These are phyloP conservation scores for Fraxinus albicans DNA, from an alignment of 305 asterid genomes.

Conservation along the genomic window DNA sequence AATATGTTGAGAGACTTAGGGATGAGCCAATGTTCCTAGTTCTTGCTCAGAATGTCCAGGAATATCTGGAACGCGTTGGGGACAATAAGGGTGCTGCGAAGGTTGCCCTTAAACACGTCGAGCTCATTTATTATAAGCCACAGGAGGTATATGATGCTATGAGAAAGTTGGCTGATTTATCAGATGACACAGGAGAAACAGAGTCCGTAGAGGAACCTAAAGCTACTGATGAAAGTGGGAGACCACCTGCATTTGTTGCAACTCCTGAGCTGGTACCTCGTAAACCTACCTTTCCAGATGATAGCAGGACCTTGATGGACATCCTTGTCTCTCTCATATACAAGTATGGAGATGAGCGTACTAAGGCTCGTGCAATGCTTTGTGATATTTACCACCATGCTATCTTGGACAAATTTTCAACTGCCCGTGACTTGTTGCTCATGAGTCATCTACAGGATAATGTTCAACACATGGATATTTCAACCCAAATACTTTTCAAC, in stretches of 20 bases:
- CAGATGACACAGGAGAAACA: constrained; percentile 39
- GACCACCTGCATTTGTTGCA: constrained; percentile 60
- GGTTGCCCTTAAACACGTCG: constrained; percentile 90
- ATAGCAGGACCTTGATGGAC: constrained; percentile 73
- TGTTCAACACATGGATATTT: constrained; percentile 95
- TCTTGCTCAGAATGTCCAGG: constrained; percentile 90
- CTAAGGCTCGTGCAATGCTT: constrained; percentile 99
- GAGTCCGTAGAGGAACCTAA: constrained; percentile 61
- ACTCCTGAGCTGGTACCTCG: constrained; percentile 77
- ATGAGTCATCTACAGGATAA: constrained; percentile 98
- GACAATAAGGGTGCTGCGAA: constrained; percentile 82
- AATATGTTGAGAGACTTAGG: constrained; percentile 84
- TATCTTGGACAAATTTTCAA: constrained; percentile 70
- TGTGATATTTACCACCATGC: constrained; percentile 96
- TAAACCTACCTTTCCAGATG: constrained; percentile 75
- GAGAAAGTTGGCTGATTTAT: constrained; percentile 77
- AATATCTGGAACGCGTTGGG: constrained; percentile 61
- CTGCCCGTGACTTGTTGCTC: constrained; percentile 80
- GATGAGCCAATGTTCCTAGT: constrained; percentile 80
- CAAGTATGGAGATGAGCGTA: constrained; percentile 75
- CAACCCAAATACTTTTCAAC: constrained; percentile 89
- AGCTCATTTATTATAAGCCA: constrained; percentile 86
- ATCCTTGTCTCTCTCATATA: constrained; percentile 69
- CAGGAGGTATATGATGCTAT: constrained; percentile 93
- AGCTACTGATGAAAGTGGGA: constrained; percentile 51